phyloP scores from a whole-genome alignment of 805 yeast genomes.

The Saccharomycopsis fibuligera region DNA sequence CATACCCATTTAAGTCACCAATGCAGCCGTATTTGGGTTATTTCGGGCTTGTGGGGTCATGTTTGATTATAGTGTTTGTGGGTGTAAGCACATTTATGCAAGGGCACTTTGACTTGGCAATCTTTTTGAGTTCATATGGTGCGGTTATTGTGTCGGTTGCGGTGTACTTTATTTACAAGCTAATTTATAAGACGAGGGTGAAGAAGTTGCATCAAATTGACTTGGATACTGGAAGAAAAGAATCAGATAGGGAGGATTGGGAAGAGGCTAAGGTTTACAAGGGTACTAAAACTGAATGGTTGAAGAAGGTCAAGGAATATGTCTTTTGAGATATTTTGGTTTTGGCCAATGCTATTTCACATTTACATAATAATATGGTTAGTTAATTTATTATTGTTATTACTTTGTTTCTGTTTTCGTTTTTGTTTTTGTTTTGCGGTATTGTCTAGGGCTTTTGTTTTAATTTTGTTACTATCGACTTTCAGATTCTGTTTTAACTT shows the following conservation, averaged over 20 bases:
- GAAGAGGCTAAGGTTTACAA: slow-evolving; percentile 50
- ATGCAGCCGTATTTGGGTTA: slow-evolving; percentile 64
- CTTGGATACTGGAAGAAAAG: slow-evolving; percentile 77
- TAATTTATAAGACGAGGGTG: slow-evolving; percentile 53
- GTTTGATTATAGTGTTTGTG: slow-evolving; percentile 45
- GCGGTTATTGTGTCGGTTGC: slow-evolving; percentile 45
- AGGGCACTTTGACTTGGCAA: slow-evolving; percentile 51
- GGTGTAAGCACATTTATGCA: slow-evolving; percentile 56
- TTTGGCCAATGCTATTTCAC: too few relatives aligned
- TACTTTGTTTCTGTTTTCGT: too few relatives aligned
- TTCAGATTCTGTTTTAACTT: too few relatives aligned
- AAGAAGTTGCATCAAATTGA: slow-evolving; percentile 70
- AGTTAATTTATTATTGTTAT: too few relatives aligned
- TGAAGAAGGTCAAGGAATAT: neutral
- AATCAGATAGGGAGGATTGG: slow-evolving; percentile 76
- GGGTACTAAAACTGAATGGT: neutral
- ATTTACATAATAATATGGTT: too few relatives aligned
- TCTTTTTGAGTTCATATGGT: slow-evolving; percentile 61
- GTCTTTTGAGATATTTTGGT: too few relatives aligned
- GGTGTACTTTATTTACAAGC: slow-evolving; percentile 48
- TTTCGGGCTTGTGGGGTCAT: slow-evolving; percentile 52
- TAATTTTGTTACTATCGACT: too few relatives aligned
- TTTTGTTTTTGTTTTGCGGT: too few relatives aligned
- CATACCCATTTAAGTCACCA: slow-evolving; percentile 65
- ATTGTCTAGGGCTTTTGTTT: too few relatives aligned